Conservation (phyloP, 352 stramenopile species). For the Pythium insidiosum region DNA sequence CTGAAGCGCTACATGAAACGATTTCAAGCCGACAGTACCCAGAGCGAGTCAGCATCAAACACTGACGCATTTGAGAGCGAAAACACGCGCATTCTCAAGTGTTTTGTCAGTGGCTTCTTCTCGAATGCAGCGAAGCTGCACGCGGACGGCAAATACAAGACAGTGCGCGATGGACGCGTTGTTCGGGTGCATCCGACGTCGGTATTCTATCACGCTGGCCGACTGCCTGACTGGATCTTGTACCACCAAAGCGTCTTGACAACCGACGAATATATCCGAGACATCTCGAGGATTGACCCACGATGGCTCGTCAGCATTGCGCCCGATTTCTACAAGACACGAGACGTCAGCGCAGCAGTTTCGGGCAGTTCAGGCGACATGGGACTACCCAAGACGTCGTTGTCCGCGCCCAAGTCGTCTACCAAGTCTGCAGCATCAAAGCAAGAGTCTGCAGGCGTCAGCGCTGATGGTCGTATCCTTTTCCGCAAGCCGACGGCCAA, state of each 20-base stretch:
- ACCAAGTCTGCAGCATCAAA: no score
- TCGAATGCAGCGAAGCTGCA: constrained; percentile 96
- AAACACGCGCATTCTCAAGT: constrained; percentile 39
- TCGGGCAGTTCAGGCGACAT: constrained; percentile 64
- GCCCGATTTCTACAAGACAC: constrained; percentile 67
- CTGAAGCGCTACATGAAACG: constrained; percentile 60
- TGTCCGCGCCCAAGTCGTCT: constrained; percentile 1
- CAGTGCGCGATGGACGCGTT: constrained; percentile 51
- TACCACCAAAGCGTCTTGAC: constrained; percentile 99
- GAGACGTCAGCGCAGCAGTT: constrained; percentile 52
- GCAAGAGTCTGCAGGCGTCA: not conserved
- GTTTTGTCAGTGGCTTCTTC: constrained; percentile 82
- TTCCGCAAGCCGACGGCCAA: constrained; percentile 56
- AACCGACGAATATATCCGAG: constrained; percentile 91
- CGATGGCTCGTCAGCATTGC: constrained; percentile 61
- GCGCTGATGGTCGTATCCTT: constrained; percentile 44
- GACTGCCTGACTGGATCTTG: constrained; percentile 94
- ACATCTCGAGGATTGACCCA: constrained; percentile 63
- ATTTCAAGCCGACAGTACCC: constrained; percentile 21
- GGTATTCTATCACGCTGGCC: constrained; percentile 63
- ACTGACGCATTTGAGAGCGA: constrained; percentile 14
- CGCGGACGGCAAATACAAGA: constrained; percentile 61
- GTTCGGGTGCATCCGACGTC: constrained; percentile 75
- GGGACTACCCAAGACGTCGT: constrained; percentile 40
- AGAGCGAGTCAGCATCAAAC: constrained; percentile 1